Conservation (phyloP, 768 basidiomycete species). For the Daedalea quercina region DNA sequence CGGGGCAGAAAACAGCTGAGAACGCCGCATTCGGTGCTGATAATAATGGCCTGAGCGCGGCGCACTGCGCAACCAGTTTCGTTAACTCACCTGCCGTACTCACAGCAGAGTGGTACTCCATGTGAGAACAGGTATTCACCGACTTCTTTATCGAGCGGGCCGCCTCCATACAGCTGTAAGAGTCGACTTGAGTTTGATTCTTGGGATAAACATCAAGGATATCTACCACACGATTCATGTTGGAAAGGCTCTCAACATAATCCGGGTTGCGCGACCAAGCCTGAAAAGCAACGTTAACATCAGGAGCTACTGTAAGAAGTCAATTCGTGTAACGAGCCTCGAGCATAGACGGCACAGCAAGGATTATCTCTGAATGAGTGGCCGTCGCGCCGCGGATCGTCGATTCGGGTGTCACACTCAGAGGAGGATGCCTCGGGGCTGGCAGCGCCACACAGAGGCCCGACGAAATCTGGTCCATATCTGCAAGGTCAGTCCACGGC, state of each 20-base stretch:
- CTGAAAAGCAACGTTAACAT: background rate
- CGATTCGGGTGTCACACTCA: slow-evolving; percentile 12
- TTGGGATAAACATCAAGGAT: background rate
- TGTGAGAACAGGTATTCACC: background rate
- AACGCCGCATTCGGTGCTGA: slow-evolving; percentile 8
- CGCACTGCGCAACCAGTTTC: slow-evolving; percentile 2
- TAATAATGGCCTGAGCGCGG: slow-evolving; percentile 2
- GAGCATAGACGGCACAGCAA: slow-evolving; percentile 10
- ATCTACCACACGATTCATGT: slow-evolving; percentile 9
- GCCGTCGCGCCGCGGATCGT: slow-evolving; percentile 5
- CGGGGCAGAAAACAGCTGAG: background rate
- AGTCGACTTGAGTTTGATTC: background rate
- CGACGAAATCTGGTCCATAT: slow-evolving; percentile 1
- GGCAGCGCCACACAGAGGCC: slow-evolving; percentile 14
- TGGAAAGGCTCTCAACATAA: slow-evolving; percentile 9
- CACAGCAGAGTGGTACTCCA: background rate
- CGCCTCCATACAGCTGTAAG: background rate
- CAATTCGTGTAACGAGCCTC: background rate
- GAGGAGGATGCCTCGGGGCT: slow-evolving; percentile 15
- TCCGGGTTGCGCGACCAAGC: slow-evolving; percentile 11
- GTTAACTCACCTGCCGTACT: slow-evolving; percentile 1
- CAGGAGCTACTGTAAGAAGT: no score
- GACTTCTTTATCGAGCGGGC: background rate
- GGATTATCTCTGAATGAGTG: slow-evolving; percentile 6
- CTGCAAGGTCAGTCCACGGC: background rate